Percentiles rank a stretch among this genome's conserved stretches.
phyloP scores from a whole-genome alignment of 2,329 filamentous ascomycete species.

The Fusarium pseudocircinatum region DNA sequence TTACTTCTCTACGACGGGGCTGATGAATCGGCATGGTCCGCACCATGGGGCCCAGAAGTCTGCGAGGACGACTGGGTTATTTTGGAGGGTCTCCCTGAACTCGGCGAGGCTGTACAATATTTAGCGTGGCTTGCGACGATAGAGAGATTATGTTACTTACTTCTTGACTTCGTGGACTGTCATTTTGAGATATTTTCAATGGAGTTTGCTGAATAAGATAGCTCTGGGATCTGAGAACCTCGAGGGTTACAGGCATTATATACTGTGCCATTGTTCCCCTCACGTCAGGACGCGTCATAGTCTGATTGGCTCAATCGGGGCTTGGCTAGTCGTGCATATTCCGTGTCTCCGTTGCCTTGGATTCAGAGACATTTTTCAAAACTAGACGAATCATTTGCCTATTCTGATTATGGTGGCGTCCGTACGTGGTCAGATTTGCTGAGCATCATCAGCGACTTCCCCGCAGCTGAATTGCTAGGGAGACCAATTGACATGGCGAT shows the following conservation, averaged over 20 bases:
- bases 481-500: not conserved
- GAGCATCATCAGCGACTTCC: not conserved
- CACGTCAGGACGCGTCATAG: not conserved
- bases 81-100: not conserved
- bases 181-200: not conserved
- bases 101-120: not conserved
- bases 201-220: not conserved
- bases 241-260: not conserved
- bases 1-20: not conserved
- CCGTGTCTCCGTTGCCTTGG: not conserved
- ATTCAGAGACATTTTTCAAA: not conserved
- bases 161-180: not conserved
- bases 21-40: conserved; percentile 6
- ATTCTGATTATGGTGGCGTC: not conserved
- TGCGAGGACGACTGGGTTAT: not conserved
- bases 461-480: not conserved
- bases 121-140: rapidly evolving
- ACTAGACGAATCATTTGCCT: not conserved
- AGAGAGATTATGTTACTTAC: rapidly evolving
- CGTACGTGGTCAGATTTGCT: not conserved
- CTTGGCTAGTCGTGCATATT: not conserved
- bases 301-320: not conserved
- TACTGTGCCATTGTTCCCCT: not conserved
- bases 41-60: conserved; percentile 23
- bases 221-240: not conserved